Conservation (phyloP, 805 yeast genomes). For the Blastobotrys americana region DNA sequence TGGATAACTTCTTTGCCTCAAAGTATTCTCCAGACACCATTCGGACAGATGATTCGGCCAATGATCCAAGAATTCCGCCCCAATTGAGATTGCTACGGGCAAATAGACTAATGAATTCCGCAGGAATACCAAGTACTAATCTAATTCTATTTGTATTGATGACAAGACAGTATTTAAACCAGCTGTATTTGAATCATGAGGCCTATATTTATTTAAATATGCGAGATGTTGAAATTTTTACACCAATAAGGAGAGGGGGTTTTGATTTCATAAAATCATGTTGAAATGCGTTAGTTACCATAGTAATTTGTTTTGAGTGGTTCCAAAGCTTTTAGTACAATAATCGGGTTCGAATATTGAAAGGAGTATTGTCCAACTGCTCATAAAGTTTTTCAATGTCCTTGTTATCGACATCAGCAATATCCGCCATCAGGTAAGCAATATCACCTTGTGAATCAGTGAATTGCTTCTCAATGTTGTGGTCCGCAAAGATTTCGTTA, state of each 20-base stretch:
- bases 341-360: slow-evolving; percentile 84
- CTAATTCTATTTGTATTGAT: no score
- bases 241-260: no score
- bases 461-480: slow-evolving; percentile 96
- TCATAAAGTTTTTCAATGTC: slow-evolving; percentile 82
- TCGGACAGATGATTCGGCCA: slow-evolving; percentile 42
- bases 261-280: no score
- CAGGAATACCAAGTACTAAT: no score
- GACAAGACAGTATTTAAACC: not conserved
- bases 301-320: not conserved
- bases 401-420: slow-evolving; percentile 70
- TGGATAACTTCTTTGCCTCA: slow-evolving; percentile 48
- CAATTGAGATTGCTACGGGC: not conserved
- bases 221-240: no score
- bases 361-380: slow-evolving; percentile 80
- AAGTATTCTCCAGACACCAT: slow-evolving; percentile 43
- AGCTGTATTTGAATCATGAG: not conserved
- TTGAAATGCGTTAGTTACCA: not conserved
- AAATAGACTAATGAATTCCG: no score
- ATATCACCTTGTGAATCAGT: slow-evolving; percentile 95
- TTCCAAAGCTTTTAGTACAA: slow-evolving; percentile 47
- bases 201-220: no score
- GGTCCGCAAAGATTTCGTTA: slow-evolving; percentile 86
- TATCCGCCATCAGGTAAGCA: slow-evolving; percentile 97
- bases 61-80: slow-evolving; percentile 23